phyloP scores from a whole-genome alignment of 2,329 filamentous ascomycete genomes.

The Diplodia intermedia region DNA sequence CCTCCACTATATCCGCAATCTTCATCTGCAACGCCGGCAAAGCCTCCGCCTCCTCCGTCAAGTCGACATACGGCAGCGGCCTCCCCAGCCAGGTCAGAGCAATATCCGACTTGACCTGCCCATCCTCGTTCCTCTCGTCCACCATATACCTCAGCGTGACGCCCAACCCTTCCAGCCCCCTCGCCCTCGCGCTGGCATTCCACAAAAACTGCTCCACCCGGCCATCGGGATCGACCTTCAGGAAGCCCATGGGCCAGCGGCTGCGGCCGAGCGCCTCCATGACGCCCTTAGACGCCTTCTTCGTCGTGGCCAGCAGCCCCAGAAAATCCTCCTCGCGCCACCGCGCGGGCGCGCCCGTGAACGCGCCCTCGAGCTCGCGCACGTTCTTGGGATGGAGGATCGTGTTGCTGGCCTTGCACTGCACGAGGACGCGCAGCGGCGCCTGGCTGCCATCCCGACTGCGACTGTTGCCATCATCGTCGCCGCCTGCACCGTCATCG shows the following conservation, averaged over 20 bases:
- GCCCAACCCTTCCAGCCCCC: slow-evolving; percentile 65
- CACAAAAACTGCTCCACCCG: slow-evolving; percentile 72
- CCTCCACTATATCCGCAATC: neutral
- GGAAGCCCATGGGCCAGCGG: slow-evolving; percentile 73
- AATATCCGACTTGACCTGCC: slow-evolving; percentile 39
- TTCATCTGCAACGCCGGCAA: slow-evolving; percentile 2
- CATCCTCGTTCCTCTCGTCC: slow-evolving; percentile 30
- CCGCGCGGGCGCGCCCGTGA: slow-evolving; percentile 73
- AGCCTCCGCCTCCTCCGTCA: neutral
- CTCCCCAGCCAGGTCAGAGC: slow-evolving; percentile 48
- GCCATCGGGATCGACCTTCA: slow-evolving; percentile 66
- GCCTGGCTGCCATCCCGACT: no score
- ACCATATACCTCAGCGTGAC: slow-evolving; percentile 46
- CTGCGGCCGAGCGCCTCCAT: slow-evolving; percentile 73
- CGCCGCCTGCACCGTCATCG: slow-evolving; percentile 20
- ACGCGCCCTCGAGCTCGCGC: slow-evolving; percentile 81
- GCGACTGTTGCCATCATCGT: no score
- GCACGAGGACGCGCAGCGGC: slow-evolving; percentile 57
- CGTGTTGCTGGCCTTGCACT: slow-evolving; percentile 71
- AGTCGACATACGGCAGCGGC: slow-evolving; percentile 33
- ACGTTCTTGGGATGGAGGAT: slow-evolving; percentile 64
- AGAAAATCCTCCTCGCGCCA: slow-evolving; percentile 71
- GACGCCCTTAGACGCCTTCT: slow-evolving; percentile 78
- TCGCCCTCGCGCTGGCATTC: slow-evolving; percentile 69
- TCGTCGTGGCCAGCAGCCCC: slow-evolving; percentile 73